Base-by-base conservation (phyloP, 345 rosid genomes). In the Salix caprea region DNA sequence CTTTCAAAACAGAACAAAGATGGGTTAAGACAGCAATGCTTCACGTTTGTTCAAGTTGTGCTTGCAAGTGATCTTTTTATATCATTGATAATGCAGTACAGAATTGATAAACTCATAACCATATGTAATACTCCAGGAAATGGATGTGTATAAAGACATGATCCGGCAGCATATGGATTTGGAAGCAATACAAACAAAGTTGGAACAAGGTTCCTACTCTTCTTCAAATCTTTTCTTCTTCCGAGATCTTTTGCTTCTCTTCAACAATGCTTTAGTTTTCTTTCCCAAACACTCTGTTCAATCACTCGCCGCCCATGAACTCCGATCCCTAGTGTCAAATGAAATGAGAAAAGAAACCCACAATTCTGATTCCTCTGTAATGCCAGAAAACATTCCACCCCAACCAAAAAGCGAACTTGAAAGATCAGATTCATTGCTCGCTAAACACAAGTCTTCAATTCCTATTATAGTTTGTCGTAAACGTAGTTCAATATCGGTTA, bases 231-330 rank as follows among this genome's bases (percentile, higher is more conserved):
- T 86, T 68, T 14, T 62, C 6, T 88, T 90, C 79, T 87, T 88
- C 79, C 87, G 92, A 56, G 97, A 92, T 76, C 78, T 92, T 10
- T 82, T 87, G 66, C 93, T 90, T 81, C 90, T 92, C 79, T 84
- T 90, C 84, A 85, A 84, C 77, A 92, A 92, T 77, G 89, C 85
- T 67, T 69, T 89, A 54, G 81, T 84, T 77, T 89, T 86, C 82
- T 92, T 87, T 74, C 84, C 93, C 64, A 82, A 77, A 37, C 71
- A 86, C 39, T 90, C 95, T 7, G 70, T 74, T 1, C 88, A 89
- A 71, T 89, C 85, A 10, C 65, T 28, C 72, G 76, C 92, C 3
- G 92, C 97, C 67, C 84, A 73, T 23, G 83, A 91, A 54, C 85
- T 92, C 39, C 84, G 88, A 77, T 66, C 71, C 19, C 82, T 88